Evolutionary conservation across 805 yeast species (phyloP).

Genomic region (Suhomyces sp.): DNA sequence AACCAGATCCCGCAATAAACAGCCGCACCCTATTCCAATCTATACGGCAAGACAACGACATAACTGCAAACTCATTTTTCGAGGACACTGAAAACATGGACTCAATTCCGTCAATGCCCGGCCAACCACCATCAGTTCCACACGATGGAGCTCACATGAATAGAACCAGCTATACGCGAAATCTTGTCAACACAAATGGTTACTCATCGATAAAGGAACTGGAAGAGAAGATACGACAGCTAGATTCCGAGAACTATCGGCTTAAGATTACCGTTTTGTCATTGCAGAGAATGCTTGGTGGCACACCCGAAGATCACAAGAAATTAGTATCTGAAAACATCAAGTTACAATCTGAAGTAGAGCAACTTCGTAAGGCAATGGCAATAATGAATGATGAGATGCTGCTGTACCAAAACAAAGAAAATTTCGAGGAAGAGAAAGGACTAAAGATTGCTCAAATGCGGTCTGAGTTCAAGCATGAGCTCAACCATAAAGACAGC

Average conservation of each 20-base stretch:
- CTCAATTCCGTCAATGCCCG: background rate
- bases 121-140: background rate
- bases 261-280: constrained; percentile 25
- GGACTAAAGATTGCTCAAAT: background rate
- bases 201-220: constrained; percentile 21
- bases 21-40: constrained; percentile 11
- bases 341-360: constrained; percentile 9
- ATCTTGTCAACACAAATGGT: constrained; percentile 5
- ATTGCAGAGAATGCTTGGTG: constrained; percentile 20
- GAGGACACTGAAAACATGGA: constrained; percentile 9
- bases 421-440: constrained; percentile 3
- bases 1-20: background rate
- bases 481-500: background rate
- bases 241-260: constrained; percentile 22
- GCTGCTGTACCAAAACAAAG: constrained; percentile 6
- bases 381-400: background rate
- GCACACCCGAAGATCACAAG: constrained; percentile 21
- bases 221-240: constrained; percentile 17
- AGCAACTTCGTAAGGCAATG: background rate
- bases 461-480: constrained; percentile 1
- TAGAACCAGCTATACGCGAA: background rate
- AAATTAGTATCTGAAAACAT: constrained; percentile 20
- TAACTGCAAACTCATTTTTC: constrained; percentile 5
- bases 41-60: constrained; percentile 7
- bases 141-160: background rate